Conservation (phyloP, 148 eudicot genomes). For the Rhododendron simsii region DNA sequence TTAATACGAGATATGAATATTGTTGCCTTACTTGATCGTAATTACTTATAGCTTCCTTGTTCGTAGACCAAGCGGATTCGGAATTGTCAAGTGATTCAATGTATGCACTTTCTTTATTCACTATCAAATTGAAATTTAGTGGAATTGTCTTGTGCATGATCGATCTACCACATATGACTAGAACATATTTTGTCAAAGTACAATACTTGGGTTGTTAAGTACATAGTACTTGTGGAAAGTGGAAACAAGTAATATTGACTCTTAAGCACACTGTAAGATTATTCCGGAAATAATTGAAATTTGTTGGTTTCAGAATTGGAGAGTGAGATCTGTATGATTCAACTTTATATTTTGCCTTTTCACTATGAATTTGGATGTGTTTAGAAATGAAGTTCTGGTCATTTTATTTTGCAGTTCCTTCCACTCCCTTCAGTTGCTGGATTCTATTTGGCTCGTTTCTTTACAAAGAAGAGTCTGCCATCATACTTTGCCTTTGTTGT, state of each 20-base stretch:
- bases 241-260: not conserved
- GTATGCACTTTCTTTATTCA: not conserved
- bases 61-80: not conserved
- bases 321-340: not conserved
- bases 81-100: not conserved
- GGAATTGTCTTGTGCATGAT: not conserved
- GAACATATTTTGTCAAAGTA: not conserved
- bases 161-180: not conserved
- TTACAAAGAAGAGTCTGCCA: constrained; percentile 73
- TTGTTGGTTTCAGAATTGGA: not conserved
- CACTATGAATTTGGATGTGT: not conserved
- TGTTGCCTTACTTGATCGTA: not conserved
- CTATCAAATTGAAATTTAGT: not conserved
- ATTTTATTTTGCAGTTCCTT: constrained; percentile 69
- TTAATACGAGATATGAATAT: too few species aligned
- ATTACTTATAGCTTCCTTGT: not conserved
- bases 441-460: constrained; percentile 88
- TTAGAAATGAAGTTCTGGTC: constrained; percentile 17
- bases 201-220: not conserved
- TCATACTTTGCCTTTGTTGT: constrained; percentile 88
- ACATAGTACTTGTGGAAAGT: not conserved
- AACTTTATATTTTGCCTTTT: not conserved
- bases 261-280: not conserved
- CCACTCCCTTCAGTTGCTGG: constrained; percentile 86
- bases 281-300: not conserved